These are phyloP conservation scores for Kwoniella mangroviensis DNA, from an alignment of 768 basidiomycete genomes.

Conservation along the genomic window DNA sequence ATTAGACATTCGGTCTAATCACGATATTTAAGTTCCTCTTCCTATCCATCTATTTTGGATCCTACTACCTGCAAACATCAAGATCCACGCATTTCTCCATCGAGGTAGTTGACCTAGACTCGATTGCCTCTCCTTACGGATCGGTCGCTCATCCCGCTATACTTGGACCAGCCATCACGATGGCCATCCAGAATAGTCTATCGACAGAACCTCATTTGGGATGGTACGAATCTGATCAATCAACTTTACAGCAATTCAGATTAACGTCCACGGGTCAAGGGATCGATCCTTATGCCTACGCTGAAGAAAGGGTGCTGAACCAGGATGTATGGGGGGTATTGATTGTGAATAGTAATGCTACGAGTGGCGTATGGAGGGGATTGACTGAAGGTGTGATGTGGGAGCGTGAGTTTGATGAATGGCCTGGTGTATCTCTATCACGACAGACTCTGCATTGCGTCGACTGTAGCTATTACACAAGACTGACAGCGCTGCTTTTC, in stretches of 20 bases:
- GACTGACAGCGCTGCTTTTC: not conserved
- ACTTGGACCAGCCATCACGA: constrained; percentile 50
- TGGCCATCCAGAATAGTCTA: constrained; percentile 22
- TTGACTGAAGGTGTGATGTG: constrained; percentile 37
- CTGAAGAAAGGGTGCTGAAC: constrained; percentile 35
- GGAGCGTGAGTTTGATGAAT: constrained; percentile 42
- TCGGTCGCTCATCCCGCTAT: constrained; percentile 47
- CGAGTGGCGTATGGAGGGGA: constrained; percentile 47
- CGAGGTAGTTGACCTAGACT: constrained; percentile 56
- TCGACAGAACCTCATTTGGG: constrained; percentile 37
- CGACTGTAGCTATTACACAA: no score
- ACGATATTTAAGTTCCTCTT: constrained; percentile 41
- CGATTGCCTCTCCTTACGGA: constrained; percentile 38
- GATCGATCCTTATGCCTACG: constrained; percentile 44
- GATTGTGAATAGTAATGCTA: constrained; percentile 54
- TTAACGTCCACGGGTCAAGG: constrained; percentile 42
- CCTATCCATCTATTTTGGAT: constrained; percentile 55
- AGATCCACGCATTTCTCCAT: constrained; percentile 51
- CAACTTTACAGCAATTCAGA: constrained; percentile 34
- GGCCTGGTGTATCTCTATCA: not conserved
- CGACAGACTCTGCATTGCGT: not conserved
- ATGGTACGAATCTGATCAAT: constrained; percentile 36
- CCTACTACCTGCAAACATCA: constrained; percentile 53
- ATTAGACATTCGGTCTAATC: constrained; percentile 38
- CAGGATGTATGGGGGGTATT: constrained; percentile 54